Base-by-base conservation (phyloP, 2,329 filamentous ascomycete genomes). In the Sodiomyces alkalinus region DNA sequence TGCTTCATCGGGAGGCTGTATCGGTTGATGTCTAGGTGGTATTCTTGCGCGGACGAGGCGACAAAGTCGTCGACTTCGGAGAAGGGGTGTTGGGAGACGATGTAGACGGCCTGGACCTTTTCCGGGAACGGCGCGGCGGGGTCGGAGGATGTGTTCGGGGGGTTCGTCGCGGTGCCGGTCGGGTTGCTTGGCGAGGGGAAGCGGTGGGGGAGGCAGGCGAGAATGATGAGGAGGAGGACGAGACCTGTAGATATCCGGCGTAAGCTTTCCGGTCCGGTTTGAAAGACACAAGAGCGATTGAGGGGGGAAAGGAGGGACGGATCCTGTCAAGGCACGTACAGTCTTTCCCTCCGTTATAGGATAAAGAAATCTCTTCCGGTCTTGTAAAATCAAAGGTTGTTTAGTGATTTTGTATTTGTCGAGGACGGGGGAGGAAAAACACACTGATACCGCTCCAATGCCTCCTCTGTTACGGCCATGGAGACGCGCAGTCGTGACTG, bases 301-400 rank as follows among this genome's bases (percentile, higher is more conserved):
- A n/a, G n/a, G n/a, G n/a, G n/a, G n/a, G n/a, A n/a, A n/a, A n/a
- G n/a, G n/a, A n/a, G n/a, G n/a, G n/a, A n/a, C n/a, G n/a, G n/a
- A n/a, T n/a, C n/a, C n/a, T n/a, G n/a, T n/a, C n/a, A n/a, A n/a
- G n/a, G n/a, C n/a, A n/a, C n/a, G n/a, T n/a, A n/a, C 87, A 96
- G 63, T 96, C 90, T 53, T 98, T 98, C 35, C 90, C 90, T 47
- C 90, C 90, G 44, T 98, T 98, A 57, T 94, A 98, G 32, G 87
- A 92, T 38, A 96, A 64, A 5, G 86, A 83, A 35, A 96, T 66
- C 47, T 92, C 68, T 33, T 77, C 65, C 36, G 79, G 68, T 33
- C 81, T 90, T n/a, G n/a, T n/a, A n/a, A n/a, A n/a, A n/a, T n/a
- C n/a, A n/a, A n/a, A n/a, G n/a, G n/a, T n/a, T n/a, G n/a, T n/a